Evolutionary conservation across 2,329 filamentous ascomycete genomes (phyloP).

Genomic region (Sporothrix inflata): DNA sequence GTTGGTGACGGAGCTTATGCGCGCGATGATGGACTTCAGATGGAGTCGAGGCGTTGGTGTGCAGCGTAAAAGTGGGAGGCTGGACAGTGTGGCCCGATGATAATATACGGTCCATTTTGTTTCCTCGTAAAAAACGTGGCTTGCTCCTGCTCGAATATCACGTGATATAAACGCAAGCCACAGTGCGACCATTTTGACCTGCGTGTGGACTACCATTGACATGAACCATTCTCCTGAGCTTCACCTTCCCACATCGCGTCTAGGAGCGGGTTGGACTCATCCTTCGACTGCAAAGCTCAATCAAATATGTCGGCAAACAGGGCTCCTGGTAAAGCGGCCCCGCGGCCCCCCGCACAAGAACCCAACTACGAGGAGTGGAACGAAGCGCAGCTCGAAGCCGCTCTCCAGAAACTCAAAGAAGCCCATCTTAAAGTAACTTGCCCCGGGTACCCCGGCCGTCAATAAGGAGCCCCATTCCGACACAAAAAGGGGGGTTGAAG

Average conservation of each 20-base stretch:
- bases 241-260: background rate
- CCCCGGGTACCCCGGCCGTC: too few relatives aligned
- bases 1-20: conserved; percentile 29
- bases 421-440: conserved; percentile 57
- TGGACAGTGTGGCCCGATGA: conserved; percentile 35
- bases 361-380: conserved; percentile 45
- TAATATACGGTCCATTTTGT: conserved; percentile 33
- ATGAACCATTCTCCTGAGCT: background rate
- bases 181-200: background rate
- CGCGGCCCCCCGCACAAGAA: conserved; percentile 11
- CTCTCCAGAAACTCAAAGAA: conserved; percentile 55
- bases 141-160: background rate
- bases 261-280: background rate
- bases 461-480: too few relatives aligned
- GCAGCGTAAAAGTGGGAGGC: conserved; percentile 30
- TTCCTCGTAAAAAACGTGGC: background rate
- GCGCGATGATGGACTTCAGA: conserved; percentile 20
- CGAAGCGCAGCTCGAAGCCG: conserved; percentile 54
- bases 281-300: background rate
- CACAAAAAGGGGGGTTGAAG: background rate
- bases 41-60: conserved; percentile 27
- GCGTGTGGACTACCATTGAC: background rate
- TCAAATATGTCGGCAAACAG: conserved; percentile 18
- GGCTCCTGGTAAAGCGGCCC: conserved; percentile 5
- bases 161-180: conserved; percentile 24